These are phyloP conservation scores for Diddensiella santjacobensis DNA, from an alignment of 805 yeast genomes.

Conservation along the genomic window DNA sequence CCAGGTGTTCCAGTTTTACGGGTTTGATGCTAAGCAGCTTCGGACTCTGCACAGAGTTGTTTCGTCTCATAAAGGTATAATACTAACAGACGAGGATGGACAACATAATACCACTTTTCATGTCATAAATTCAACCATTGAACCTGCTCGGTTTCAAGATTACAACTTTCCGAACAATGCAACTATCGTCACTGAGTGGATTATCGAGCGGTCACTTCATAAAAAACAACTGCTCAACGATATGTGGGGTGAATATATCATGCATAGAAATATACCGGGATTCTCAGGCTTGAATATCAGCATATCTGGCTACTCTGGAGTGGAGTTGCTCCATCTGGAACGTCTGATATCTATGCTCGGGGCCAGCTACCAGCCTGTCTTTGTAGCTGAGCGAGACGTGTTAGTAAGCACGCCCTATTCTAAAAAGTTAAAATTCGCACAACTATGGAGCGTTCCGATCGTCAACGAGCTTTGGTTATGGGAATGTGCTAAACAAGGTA, in stretches of 20 bases:
- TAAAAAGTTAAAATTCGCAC: slow-evolving; percentile 33
- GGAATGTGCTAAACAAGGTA: slow-evolving; percentile 32
- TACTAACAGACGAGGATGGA: slow-evolving; percentile 15
- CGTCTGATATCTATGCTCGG: slow-evolving; percentile 57
- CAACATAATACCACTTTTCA: slow-evolving; percentile 11
- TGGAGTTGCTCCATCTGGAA: slow-evolving; percentile 65
- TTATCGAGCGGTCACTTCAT: slow-evolving; percentile 67
- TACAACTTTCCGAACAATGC: slow-evolving; percentile 10
- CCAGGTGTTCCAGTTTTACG: slow-evolving; percentile 41
- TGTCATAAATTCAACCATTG: slow-evolving; percentile 29
- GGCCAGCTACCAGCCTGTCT: slow-evolving; percentile 45
- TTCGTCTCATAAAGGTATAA: slow-evolving; percentile 43
- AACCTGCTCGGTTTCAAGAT: slow-evolving; percentile 23
- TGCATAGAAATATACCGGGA: slow-evolving; percentile 30
- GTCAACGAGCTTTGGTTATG: slow-evolving; percentile 38
- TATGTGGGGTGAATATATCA: slow-evolving; percentile 51
- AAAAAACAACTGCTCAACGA: slow-evolving; percentile 50
- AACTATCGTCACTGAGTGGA: slow-evolving; percentile 68
- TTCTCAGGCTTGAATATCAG: slow-evolving; percentile 39
- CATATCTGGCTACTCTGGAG: slow-evolving; percentile 73
- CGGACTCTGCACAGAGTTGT: slow-evolving; percentile 42
- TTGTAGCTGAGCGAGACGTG: slow-evolving; percentile 51
- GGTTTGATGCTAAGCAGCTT: slow-evolving; percentile 40
- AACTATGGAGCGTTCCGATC: slow-evolving; percentile 37
- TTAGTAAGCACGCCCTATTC: slow-evolving; percentile 39